Evolutionary conservation across 1,284 basidiomycete genomes (phyloP).

Genomic region (Erythrobasidium hasegawianum): DNA sequence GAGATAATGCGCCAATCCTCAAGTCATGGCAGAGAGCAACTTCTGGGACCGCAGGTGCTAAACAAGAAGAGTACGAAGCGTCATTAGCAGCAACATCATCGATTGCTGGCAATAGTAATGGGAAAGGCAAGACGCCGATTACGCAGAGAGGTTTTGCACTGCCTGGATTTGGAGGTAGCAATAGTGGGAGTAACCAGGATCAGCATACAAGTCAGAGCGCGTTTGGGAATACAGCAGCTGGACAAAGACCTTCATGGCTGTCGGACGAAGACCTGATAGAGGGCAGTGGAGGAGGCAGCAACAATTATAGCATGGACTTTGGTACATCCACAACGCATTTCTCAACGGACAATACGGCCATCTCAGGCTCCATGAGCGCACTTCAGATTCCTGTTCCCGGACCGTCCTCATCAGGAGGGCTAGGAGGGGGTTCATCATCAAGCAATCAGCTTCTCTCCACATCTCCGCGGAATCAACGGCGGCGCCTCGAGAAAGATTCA

Average conservation of each 20-base stretch:
- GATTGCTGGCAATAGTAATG: neutral
- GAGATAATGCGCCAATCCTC: constrained; percentile 28
- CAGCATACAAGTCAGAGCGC: neutral
- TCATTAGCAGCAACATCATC: constrained; percentile 8
- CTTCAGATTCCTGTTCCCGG: too few relatives aligned
- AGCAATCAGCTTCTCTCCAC: neutral
- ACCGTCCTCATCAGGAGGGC: too few relatives aligned
- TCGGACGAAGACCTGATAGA: constrained; percentile 28
- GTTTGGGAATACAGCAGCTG: constrained; percentile 19
- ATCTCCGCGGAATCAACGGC: neutral
- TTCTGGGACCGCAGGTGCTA: neutral
- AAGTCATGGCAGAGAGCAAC: constrained; percentile 32
- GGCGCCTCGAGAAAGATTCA: too few relatives aligned
- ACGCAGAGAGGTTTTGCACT: constrained; percentile 31
- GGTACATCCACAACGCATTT: neutral
- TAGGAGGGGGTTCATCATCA: too few relatives aligned
- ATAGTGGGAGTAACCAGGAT: neutral
- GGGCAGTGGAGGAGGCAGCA: constrained; percentile 12
- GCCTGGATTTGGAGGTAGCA: neutral
- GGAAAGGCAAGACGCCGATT: constrained; percentile 5
- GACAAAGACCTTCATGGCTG: constrained; percentile 29
- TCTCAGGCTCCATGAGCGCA: too few relatives aligned
- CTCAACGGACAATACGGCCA: too few relatives aligned
- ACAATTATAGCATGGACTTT: constrained; percentile 5
- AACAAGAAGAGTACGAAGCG: constrained; percentile 16